Evolutionary conservation across 768 basidiomycete species (phyloP).

Genomic region (Tephrocybe rancida): DNA sequence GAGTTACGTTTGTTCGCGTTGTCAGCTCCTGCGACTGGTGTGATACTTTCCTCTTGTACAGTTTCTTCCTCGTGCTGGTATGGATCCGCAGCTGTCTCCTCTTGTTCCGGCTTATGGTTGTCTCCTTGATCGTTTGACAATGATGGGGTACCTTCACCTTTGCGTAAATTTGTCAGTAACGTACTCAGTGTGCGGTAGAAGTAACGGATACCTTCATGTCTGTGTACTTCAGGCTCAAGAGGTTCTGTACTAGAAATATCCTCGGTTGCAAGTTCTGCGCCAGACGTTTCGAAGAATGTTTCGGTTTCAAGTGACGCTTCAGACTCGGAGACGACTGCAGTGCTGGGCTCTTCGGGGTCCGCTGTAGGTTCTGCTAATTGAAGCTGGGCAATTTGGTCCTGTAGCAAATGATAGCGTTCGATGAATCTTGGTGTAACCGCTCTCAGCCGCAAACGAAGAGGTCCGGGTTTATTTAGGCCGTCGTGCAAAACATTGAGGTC

Average conservation of each 20-base stretch:
- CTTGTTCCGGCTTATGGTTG: slow-evolving; percentile 17
- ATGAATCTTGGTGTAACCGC: slow-evolving; percentile 61
- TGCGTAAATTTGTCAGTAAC: neutral
- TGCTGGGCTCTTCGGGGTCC: neutral
- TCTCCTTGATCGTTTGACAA: slow-evolving; percentile 5
- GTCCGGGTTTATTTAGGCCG: slow-evolving; percentile 60
- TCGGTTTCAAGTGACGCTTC: too few relatives aligned
- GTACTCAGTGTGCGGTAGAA: neutral
- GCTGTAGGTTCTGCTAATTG: slow-evolving; percentile 15
- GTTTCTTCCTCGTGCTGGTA: neutral
- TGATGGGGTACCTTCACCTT: neutral
- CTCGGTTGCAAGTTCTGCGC: neutral
- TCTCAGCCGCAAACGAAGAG: slow-evolving; percentile 60
- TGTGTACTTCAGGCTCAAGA: neutral
- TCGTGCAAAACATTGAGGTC: slow-evolving; percentile 75
- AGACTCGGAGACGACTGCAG: neutral
- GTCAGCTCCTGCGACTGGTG: slow-evolving; percentile 1
- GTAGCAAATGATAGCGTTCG: slow-evolving; percentile 62
- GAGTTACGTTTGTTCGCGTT: slow-evolving; percentile 19
- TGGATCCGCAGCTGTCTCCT: neutral
- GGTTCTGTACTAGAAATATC: neutral
- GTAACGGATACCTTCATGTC: neutral
- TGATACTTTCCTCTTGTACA: slow-evolving; percentile 1
- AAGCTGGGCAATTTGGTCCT: slow-evolving; percentile 50
- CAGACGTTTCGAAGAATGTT: neutral